Percentiles rank a stretch among this genome's conserved stretches.
These are phyloP conservation scores for Rosa chinensis DNA, from an alignment of 306 rosid species.

Conservation along the genomic window DNA sequence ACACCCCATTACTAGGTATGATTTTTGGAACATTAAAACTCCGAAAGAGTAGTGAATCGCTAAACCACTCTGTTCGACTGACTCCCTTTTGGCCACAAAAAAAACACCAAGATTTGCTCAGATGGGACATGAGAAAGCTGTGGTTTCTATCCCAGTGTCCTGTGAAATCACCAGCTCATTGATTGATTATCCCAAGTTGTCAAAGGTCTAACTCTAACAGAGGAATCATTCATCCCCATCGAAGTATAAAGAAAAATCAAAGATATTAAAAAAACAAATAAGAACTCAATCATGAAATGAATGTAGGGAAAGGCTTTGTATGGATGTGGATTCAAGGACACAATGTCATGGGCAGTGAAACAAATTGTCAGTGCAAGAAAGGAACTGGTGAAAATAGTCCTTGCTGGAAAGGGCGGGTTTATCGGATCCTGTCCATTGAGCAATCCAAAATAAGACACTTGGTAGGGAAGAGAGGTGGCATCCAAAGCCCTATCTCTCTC, in stretches of 20 bases:
- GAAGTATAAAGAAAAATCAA: not conserved
- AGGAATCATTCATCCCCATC: not conserved
- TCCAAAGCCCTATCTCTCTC: conserved; percentile 40
- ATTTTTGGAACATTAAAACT: not conserved
- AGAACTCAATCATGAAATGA: conserved; percentile 23
- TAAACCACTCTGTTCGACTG: not conserved
- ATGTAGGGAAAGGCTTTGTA: conserved; percentile 18
- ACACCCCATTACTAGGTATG: conserved; percentile 9
- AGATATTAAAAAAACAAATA: not conserved
- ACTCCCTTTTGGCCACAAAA: conserved; percentile 7
- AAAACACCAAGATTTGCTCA: conserved; percentile 18
- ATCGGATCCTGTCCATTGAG: conserved; percentile 78
- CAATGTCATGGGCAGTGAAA: conserved; percentile 37
- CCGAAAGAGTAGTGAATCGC: not conserved
- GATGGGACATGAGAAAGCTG: conserved; percentile 39
- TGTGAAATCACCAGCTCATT: conserved; percentile 58
- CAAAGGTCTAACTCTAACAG: conserved; percentile 23
- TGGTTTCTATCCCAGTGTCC: conserved; percentile 32
- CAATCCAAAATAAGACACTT: conserved; percentile 37
- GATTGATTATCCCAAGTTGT: conserved; percentile 37
- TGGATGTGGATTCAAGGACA: conserved; percentile 32
- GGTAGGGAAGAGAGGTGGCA: conserved; percentile 32
- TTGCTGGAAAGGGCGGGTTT: conserved; percentile 75
- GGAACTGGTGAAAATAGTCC: conserved; percentile 46
- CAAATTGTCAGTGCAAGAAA: conserved; percentile 37